A percentile compares a stretch with the other conserved stretches of the same genome.
phyloP scores from a whole-genome alignment of 116 monocot species.

The Papilionanthe hybrid region DNA sequence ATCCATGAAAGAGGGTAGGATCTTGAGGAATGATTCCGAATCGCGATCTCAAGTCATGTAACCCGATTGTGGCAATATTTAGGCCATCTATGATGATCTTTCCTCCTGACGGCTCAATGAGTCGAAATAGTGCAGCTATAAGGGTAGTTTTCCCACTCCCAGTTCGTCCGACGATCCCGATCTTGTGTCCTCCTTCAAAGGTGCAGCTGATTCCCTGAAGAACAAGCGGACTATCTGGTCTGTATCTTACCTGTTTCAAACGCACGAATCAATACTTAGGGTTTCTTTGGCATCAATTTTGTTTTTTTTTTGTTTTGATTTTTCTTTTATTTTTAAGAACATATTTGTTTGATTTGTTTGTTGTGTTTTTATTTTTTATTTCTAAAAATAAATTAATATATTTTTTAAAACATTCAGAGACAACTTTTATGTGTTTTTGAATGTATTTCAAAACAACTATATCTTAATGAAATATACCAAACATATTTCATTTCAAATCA shows the following conservation, averaged over 20 bases:
- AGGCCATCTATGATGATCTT: conserved; percentile 41
- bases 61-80: conserved; percentile 41
- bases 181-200: conserved; percentile 65
- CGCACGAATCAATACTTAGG: background rate
- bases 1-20: conserved; percentile 53
- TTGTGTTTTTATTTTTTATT: no score
- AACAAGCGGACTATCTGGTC: conserved; percentile 38
- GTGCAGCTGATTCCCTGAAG: conserved; percentile 48
- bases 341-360: no score
- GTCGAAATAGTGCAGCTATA: conserved; percentile 57
- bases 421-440: no score
- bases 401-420: no score
- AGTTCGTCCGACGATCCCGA: conserved; percentile 62
- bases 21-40: conserved; percentile 67
- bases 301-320: no score
- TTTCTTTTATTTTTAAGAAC: no score
- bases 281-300: no score
- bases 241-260: conserved; percentile 46
- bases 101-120: conserved; percentile 57
- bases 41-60: conserved; percentile 52
- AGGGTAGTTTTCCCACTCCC: conserved; percentile 67
- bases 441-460: no score
- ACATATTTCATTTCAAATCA: no score
- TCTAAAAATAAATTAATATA: no score
- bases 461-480: no score